Percentiles rank a stretch among this genome's conserved stretches.
Evolutionary conservation across 768 basidiomycete species (phyloP).

Genomic region (Dentipellis sp.): DNA sequence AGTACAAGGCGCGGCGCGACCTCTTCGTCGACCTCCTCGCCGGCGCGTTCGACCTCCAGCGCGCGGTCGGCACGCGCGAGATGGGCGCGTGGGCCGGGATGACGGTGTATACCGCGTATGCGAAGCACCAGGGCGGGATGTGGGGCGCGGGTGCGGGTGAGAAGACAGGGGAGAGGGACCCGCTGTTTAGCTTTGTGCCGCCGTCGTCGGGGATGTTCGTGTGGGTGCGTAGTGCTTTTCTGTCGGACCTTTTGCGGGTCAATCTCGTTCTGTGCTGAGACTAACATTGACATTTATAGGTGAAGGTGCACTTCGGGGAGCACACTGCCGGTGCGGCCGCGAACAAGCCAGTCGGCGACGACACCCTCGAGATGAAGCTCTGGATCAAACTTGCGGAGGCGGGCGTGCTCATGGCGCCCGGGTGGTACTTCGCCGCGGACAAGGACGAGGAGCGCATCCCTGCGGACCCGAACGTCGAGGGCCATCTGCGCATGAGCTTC

Average conservation of each 20-base stretch:
- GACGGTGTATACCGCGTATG: constrained; percentile 36
- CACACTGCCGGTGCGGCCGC: constrained; percentile 35
- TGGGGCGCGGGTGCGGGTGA: constrained; percentile 24
- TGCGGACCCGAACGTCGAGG: constrained; percentile 19
- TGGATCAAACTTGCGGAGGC: constrained; percentile 52
- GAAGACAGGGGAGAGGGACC: constrained; percentile 25
- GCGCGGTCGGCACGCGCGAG: constrained; percentile 19
- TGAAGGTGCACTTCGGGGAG: constrained; percentile 52
- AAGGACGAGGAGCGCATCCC: constrained; percentile 10
- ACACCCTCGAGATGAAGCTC: constrained; percentile 46
- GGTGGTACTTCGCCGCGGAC: constrained; percentile 38
- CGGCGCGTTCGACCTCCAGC: constrained; percentile 51
- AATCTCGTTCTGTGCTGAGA: too few species aligned
- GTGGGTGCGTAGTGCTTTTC: constrained; percentile 36
- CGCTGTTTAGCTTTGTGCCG: constrained; percentile 61
- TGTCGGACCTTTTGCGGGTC: too few species aligned
- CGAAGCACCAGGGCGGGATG: constrained; percentile 13
- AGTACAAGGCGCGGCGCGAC: constrained; percentile 54
- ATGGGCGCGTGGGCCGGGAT: constrained; percentile 25
- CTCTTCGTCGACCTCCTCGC: constrained; percentile 54
- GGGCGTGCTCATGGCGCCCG: constrained; percentile 58
- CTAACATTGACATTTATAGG: constrained; percentile 24
- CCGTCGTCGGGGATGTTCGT: constrained; percentile 82
- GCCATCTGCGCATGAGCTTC: constrained; percentile 52
- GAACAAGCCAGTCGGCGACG: constrained; percentile 17